phyloP scores from a whole-genome alignment of 2,329 filamentous ascomycete genomes.

The Epichloe gansuensis region DNA sequence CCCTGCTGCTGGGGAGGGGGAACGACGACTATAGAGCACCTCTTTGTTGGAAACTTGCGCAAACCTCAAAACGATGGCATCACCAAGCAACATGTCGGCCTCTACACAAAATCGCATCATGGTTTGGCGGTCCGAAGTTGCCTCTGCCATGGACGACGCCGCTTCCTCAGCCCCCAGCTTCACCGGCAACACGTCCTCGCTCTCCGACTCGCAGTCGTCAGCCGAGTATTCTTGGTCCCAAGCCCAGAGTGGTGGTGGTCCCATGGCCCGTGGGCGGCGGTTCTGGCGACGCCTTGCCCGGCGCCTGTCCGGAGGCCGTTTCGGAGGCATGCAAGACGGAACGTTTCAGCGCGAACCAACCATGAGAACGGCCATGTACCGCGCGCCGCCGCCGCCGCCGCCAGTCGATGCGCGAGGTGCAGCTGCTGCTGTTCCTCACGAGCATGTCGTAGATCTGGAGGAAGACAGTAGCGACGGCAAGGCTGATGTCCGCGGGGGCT shows the following conservation, averaged over 20 bases:
- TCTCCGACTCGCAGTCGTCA: conserved; percentile 10
- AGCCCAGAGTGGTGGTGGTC: background rate
- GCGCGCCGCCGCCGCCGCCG: conserved; percentile 8
- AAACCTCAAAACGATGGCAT: background rate
- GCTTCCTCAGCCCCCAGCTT: conserved; percentile 15
- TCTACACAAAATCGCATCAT: conserved; percentile 26
- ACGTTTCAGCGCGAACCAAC: conserved; percentile 6
- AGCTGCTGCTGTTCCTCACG: conserved; percentile 7
- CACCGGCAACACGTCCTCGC: conserved; percentile 9
- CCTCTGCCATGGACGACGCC: conserved; percentile 20
- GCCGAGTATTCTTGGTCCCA: background rate
- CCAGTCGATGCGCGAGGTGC: conserved; percentile 6
- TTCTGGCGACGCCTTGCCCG: conserved; percentile 13
- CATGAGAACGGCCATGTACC: conserved; percentile 26
- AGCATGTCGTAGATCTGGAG: conserved; percentile 11
- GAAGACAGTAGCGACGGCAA: conserved; percentile 15
- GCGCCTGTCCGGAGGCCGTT: conserved; percentile 10
- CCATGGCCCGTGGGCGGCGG: conserved; percentile 11
- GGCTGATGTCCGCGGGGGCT: conserved; percentile 11
- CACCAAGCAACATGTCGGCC: conserved; percentile 1
- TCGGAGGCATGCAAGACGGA: conserved; percentile 7
- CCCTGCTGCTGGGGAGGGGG: background rate
- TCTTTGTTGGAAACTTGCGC: background rate
- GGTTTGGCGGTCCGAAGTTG: conserved; percentile 39
- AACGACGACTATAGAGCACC: too few species aligned